phyloP scores from a whole-genome alignment of 768 basidiomycete species.

The Lentinula sp. region DNA sequence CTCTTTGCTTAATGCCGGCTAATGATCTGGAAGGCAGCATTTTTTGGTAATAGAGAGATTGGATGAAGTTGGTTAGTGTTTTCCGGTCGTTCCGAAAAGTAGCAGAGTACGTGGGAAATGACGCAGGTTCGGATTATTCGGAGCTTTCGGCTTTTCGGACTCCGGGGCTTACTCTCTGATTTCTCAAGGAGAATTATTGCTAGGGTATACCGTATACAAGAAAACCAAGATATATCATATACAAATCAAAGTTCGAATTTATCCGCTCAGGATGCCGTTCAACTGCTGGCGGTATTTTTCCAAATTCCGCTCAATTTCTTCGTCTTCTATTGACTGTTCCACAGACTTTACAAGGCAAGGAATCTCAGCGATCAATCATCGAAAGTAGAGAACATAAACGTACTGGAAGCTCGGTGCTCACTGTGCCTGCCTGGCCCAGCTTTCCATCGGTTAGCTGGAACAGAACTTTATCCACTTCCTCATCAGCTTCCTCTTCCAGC shows the following conservation, averaged over 20 bases:
- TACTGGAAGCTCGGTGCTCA: conserved; percentile 71
- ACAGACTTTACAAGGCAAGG: conserved; percentile 32
- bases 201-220: neutral
- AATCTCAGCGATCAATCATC: neutral
- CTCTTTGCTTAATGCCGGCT: conserved; percentile 47
- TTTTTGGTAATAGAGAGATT: conserved; percentile 11
- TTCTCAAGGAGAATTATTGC: too few species aligned
- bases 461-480: conserved; percentile 93
- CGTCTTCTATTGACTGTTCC: conserved; percentile 64
- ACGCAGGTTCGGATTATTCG: neutral
- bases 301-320: conserved; percentile 83
- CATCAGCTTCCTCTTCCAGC: conserved; percentile 93
- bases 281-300: conserved; percentile 87
- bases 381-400: conserved; percentile 21
- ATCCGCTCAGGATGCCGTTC: conserved; percentile 75
- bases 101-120: neutral
- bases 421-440: conserved; percentile 78
- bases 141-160: neutral
- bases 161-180: too few species aligned
- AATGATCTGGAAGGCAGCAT: conserved; percentile 63
- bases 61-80: neutral
- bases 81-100: neutral
- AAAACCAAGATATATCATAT: neutral
- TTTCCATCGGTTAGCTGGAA: conserved; percentile 96
- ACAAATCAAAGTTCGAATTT: neutral